phyloP scores from a whole-genome alignment of 2,329 filamentous ascomycete genomes.

The Fusarium sp. region DNA sequence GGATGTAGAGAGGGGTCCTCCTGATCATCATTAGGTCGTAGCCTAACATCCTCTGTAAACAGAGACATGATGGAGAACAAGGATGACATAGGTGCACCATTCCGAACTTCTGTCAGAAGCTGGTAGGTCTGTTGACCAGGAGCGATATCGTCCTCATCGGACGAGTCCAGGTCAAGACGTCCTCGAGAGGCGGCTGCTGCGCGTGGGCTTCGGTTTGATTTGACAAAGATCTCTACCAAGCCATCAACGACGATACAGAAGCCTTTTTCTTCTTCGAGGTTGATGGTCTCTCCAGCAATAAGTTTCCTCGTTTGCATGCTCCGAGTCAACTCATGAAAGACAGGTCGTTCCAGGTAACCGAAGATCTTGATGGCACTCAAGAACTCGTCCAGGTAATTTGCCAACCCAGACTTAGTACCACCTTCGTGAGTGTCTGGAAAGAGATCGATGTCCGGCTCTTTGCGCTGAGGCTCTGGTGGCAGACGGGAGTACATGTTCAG shows the following conservation, averaged over 20 bases:
- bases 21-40: slow-evolving; percentile 80
- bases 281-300: slow-evolving; percentile 93
- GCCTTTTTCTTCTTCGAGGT: slow-evolving; percentile 96
- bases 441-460: slow-evolving; percentile 94
- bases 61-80: slow-evolving; percentile 96
- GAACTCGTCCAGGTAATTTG: slow-evolving; percentile 98
- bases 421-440: slow-evolving; percentile 94
- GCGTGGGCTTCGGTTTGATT: slow-evolving; percentile 74
- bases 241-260: slow-evolving; percentile 98
- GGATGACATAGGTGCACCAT: slow-evolving; percentile 98
- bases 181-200: slow-evolving; percentile 45
- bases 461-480: slow-evolving; percentile 92
- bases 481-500: slow-evolving; percentile 97
- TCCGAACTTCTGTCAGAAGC: slow-evolving; percentile 95
- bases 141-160: slow-evolving; percentile 75
- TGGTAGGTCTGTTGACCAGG: slow-evolving; percentile 88
- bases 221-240: slow-evolving; percentile 97
- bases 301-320: slow-evolving; percentile 99
- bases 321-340: slow-evolving; percentile 96
- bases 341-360: slow-evolving; percentile 93
- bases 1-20: slow-evolving; percentile 54
- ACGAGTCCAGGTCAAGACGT: slow-evolving; percentile 52
- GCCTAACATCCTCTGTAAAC: slow-evolving; percentile 93
- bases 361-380: slow-evolving; percentile 99
- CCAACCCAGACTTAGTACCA: slow-evolving; percentile 87